Base-by-base conservation (phyloP, 257 asterid species). In the Przewalskia tangutica region DNA sequence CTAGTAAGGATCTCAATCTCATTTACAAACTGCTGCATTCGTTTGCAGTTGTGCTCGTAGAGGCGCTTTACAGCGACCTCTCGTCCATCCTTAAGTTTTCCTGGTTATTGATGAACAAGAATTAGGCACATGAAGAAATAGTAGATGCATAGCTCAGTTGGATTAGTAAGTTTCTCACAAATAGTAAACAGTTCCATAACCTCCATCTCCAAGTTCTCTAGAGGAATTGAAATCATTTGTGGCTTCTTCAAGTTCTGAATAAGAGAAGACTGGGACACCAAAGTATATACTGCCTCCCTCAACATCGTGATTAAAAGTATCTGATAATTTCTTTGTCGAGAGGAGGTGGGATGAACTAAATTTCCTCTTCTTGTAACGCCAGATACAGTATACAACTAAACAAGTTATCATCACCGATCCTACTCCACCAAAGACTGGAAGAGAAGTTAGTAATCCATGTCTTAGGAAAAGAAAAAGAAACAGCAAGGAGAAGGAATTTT, bases 1-100 rank as follows among this genome's bases (percentile, higher is more conserved):
- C 77, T 65, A 10, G 83, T 83, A 7, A 83, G 85, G 36, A 78
- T 78, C 67, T 78, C 82, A 13, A 78, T 56, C 38, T 78, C 82
- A 78, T 78, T 78, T 36, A 78, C 40, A 56, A 78, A 78, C 71
- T 56, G 82, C 18, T 78, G 20, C 56, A 78, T 56, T 78, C 1
- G 65, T n/a, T 78, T 18, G 55, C 23, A 36, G 54, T 78, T 78
- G 34, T 54, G 71, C 70, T 78, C 71, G 7, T 78, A 56, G 0
- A 78, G 67, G 18, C 82, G 40, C 71, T 78, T 78, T 3, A 78
- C 82, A 17, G 82, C 82, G 16, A 78, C 82, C 58, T 78, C 82
- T 78, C 82, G 3, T 13, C 82, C 82, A 78, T 78, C 82, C 67
- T 60, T 20, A 17, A 78, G 82, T 56, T 56, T 2, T 58, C 82